These are phyloP conservation scores for Castanea crenata DNA, from an alignment of 306 rosid genomes.

Conservation along the genomic window DNA sequence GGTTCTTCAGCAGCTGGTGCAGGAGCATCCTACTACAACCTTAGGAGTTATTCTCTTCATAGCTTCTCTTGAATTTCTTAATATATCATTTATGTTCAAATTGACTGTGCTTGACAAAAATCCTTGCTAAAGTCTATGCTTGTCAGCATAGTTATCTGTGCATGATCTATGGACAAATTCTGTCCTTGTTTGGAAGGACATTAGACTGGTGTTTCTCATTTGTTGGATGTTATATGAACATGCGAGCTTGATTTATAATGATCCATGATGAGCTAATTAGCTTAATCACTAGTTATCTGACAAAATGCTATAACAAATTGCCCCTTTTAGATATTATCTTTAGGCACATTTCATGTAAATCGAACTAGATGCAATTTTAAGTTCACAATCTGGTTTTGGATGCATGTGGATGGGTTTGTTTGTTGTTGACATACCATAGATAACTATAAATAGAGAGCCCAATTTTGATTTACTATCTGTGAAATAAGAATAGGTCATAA, in stretches of 20 bases:
- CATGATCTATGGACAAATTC: too few species aligned
- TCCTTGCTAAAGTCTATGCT: too few species aligned
- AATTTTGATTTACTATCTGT: neutral
- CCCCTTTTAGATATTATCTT: neutral
- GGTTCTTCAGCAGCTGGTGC: slow-evolving; percentile 73
- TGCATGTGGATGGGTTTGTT: slow-evolving; percentile 1
- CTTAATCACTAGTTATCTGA: neutral
- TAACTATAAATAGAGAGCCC: neutral
- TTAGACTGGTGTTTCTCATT: neutral
- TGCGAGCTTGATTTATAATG: neutral
- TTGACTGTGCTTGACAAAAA: too few species aligned
- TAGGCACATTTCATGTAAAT: neutral
- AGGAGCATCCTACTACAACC: slow-evolving; percentile 61
- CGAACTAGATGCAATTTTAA: slow-evolving; percentile 13
- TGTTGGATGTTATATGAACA: neutral
- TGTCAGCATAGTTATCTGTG: too few species aligned
- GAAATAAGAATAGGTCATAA: neutral
- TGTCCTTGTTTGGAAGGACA: neutral
- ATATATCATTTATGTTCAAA: slow-evolving; percentile 2
- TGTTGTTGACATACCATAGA: neutral
- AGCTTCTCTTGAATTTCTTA: slow-evolving; percentile 4
- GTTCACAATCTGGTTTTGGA: neutral
- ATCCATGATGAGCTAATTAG: neutral
- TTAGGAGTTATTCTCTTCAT: slow-evolving; percentile 58
- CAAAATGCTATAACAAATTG: neutral